A percentile compares a stretch with the other conserved stretches of the same genome.
phyloP scores from a whole-genome alignment of 345 rosid genomes.

The Rhodamnia argentea region DNA sequence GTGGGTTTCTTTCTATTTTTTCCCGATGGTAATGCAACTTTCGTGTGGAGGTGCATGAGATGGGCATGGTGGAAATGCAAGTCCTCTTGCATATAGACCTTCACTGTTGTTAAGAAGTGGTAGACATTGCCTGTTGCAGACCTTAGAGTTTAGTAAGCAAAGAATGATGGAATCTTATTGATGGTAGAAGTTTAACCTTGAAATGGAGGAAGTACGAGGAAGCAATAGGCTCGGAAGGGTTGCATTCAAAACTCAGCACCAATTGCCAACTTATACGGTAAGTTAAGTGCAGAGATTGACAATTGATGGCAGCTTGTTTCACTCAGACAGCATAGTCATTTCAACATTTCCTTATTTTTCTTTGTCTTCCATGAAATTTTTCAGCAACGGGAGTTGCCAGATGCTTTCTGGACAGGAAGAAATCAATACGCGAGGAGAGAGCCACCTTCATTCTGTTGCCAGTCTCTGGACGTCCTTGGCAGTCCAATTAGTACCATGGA shows the following conservation, averaged over 20 bases:
- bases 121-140: not conserved
- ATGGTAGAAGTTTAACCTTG: not conserved
- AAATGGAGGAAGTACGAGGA: slow-evolving; percentile 1
- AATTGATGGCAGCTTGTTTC: not conserved
- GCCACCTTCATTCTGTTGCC: not conserved
- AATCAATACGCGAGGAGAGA: not conserved
- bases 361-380: not conserved
- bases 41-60: not conserved
- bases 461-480: not conserved
- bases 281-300: not conserved
- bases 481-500: slow-evolving; percentile 9
- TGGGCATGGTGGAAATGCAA: not conserved
- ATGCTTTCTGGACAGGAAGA: not conserved
- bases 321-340: not conserved
- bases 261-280: not conserved
- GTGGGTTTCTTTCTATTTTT: not conserved
- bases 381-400: not conserved
- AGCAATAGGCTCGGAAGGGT: not conserved
- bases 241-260: not conserved
- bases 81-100: not conserved
- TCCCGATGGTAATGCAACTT: not conserved
- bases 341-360: not conserved
- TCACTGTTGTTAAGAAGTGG: not conserved
- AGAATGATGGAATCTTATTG: not conserved
- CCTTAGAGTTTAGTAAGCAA: not conserved